Evolutionary conservation across 2,329 filamentous ascomycete species (phyloP).

Genomic region (Chaetomiaceae sp.): DNA sequence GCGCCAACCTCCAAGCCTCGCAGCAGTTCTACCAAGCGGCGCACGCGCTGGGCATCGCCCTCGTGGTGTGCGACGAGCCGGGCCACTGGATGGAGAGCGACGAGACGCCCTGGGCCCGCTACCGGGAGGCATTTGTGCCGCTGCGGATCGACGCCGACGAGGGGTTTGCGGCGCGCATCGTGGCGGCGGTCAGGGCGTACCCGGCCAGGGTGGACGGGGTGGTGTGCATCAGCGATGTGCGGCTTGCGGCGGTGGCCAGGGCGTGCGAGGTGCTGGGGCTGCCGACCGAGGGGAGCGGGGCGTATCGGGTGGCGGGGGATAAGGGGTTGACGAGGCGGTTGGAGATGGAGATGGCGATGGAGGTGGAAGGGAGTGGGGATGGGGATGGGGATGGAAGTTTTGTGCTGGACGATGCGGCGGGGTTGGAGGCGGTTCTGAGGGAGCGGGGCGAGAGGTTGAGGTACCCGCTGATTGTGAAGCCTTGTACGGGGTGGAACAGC

Average conservation of each 20-base stretch:
- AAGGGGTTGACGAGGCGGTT: conserved; percentile 31
- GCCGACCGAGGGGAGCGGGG: conserved; percentile 29
- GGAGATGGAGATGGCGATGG: too few species aligned
- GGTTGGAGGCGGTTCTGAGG: conserved; percentile 20
- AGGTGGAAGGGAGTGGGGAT: too few species aligned
- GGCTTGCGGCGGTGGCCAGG: conserved; percentile 29
- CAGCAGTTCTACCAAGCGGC: conserved; percentile 26
- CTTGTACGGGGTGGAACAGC: conserved; percentile 32
- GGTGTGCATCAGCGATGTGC: conserved; percentile 34
- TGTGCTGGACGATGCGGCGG: conserved; percentile 16
- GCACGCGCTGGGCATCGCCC: conserved; percentile 33
- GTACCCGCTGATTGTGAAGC: conserved; percentile 37
- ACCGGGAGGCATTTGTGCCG: conserved; percentile 33
- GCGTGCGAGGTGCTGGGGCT: conserved; percentile 33
- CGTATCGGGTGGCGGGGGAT: conserved; percentile 29
- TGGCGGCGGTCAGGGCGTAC: conserved; percentile 26
- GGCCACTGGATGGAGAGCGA: conserved; percentile 37
- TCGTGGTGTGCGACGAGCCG: conserved; percentile 36
- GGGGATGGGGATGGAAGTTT: conserved; percentile 13
- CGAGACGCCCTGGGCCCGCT: conserved; percentile 18
- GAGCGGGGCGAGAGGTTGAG: background rate
- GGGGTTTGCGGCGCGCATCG: conserved; percentile 30
- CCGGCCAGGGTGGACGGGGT: conserved; percentile 34
- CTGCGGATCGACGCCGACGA: conserved; percentile 29
- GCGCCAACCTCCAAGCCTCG: conserved; percentile 14